Percentiles rank a stretch among this genome's conserved stretches.
These are phyloP conservation scores for Russula sp. DNA, from an alignment of 768 basidiomycete species.

Conservation along the genomic window DNA sequence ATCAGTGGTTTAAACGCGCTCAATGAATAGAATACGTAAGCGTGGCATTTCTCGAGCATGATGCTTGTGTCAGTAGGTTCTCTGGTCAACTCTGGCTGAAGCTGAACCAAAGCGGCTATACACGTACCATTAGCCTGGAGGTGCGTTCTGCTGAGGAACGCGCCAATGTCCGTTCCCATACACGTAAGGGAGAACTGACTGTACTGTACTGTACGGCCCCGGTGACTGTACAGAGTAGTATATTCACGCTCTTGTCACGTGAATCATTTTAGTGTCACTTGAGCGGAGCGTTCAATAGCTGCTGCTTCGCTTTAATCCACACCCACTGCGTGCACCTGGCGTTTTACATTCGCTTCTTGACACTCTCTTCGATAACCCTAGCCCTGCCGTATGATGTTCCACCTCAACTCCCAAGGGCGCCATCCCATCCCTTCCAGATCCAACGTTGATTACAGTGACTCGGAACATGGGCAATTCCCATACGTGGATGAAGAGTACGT, in stretches of 20 bases:
- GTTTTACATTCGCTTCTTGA: not conserved
- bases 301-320: not conserved
- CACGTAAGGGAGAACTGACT: too few relatives aligned
- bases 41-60: not conserved
- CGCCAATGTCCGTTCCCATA: too few relatives aligned
- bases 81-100: not conserved
- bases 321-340: not conserved
- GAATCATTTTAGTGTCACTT: not conserved
- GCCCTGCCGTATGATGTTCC: slow-evolving; percentile 5
- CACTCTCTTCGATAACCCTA: slow-evolving; percentile 21
- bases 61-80: not conserved
- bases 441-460: slow-evolving; percentile 35
- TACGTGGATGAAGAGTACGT: slow-evolving; percentile 72
- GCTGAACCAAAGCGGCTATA: too few relatives aligned
- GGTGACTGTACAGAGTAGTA: too few relatives aligned
- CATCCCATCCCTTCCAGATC: slow-evolving; percentile 14
- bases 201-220: too few relatives aligned
- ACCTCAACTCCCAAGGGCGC: not conserved
- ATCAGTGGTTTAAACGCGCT: slow-evolving; percentile 70
- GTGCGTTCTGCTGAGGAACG: too few relatives aligned
- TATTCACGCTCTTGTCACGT: not conserved
- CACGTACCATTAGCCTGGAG: too few relatives aligned
- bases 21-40: slow-evolving; percentile 28
- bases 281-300: not conserved
- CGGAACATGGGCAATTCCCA: not conserved